Conservation (phyloP, 108 stramenopile genomes). For the Epithemia pelagica region DNA sequence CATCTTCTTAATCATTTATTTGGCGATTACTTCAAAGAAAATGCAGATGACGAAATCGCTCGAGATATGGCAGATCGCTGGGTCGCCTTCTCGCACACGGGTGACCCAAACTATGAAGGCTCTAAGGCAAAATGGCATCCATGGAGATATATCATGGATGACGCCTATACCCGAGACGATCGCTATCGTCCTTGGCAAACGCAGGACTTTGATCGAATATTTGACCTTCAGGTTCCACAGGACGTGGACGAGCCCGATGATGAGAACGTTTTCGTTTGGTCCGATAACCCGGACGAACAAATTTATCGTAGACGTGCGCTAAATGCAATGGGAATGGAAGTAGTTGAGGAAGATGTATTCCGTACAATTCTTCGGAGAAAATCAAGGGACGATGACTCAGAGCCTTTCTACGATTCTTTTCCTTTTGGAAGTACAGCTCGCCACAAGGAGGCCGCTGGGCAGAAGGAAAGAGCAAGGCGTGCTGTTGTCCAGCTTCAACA, state of each 20-base stretch:
- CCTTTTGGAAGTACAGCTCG: slow-evolving; percentile 9
- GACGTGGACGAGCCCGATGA: slow-evolving; percentile 24
- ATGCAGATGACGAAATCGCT: slow-evolving; percentile 62
- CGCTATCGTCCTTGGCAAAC: slow-evolving; percentile 7
- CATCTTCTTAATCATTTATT: slow-evolving; percentile 46
- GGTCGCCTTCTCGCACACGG: slow-evolving; percentile 44
- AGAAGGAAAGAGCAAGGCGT: slow-evolving; percentile 5
- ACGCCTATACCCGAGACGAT: slow-evolving; percentile 6
- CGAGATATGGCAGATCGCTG: slow-evolving; percentile 55
- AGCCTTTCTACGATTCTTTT: slow-evolving; percentile 3
- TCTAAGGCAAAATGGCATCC: slow-evolving; percentile 47
- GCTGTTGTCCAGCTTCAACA: slow-evolving; percentile 30
- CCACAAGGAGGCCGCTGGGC: background rate
- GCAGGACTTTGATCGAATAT: slow-evolving; percentile 9
- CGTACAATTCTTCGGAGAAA: slow-evolving; percentile 39
- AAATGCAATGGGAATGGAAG: slow-evolving; percentile 44
- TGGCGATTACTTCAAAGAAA: slow-evolving; percentile 56
- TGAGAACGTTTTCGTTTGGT: slow-evolving; percentile 14
- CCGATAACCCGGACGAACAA: slow-evolving; percentile 12
- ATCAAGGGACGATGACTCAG: slow-evolving; percentile 6
- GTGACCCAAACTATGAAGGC: slow-evolving; percentile 54
- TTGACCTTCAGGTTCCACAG: slow-evolving; percentile 16
- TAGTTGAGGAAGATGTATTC: slow-evolving; percentile 41
- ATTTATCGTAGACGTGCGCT: slow-evolving; percentile 28
- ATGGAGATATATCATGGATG: slow-evolving; percentile 39